Percentiles rank a stretch among this genome's conserved stretches.
Conservation (phyloP, 2,329 filamentous ascomycete species). For the Penicillium vulpinum region DNA sequence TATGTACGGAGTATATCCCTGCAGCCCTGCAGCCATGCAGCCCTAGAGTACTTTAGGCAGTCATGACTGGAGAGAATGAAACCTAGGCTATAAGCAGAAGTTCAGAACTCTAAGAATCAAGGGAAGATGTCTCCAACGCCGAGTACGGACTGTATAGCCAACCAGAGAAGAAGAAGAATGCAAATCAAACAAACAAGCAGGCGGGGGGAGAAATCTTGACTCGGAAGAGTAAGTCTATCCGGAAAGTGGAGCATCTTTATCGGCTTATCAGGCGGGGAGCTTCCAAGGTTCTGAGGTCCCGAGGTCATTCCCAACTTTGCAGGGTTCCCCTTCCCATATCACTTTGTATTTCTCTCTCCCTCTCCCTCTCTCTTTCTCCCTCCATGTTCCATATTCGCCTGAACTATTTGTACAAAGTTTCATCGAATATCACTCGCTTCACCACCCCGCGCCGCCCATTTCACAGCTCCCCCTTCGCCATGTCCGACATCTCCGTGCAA, state of each 20-base stretch:
- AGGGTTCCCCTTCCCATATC: not conserved
- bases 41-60: not conserved
- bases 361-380: not conserved
- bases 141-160: not conserved
- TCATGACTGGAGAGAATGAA: not conserved
- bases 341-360: not conserved
- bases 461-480: conserved; percentile 29
- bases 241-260: conserved; percentile 25
- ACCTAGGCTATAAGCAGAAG: not conserved
- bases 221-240: conserved; percentile 37
- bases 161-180: not conserved
- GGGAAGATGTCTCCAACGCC: not conserved
- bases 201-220: not conserved
- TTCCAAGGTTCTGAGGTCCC: too few relatives aligned
- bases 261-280: conserved; percentile 23
- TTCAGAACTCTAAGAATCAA: not conserved
- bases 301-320: not conserved
- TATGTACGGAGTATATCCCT: not conserved
- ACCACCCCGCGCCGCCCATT: conserved; percentile 19
- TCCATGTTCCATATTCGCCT: conserved; percentile 14
- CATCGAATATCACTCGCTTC: not conserved
- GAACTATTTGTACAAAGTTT: conserved; percentile 12
- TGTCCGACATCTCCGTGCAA: conserved; percentile 49
- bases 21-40: not conserved
- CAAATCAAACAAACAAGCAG: conserved; percentile 4